Conservation (phyloP, 2,329 filamentous ascomycete species). For the Claviceps sp. region DNA sequence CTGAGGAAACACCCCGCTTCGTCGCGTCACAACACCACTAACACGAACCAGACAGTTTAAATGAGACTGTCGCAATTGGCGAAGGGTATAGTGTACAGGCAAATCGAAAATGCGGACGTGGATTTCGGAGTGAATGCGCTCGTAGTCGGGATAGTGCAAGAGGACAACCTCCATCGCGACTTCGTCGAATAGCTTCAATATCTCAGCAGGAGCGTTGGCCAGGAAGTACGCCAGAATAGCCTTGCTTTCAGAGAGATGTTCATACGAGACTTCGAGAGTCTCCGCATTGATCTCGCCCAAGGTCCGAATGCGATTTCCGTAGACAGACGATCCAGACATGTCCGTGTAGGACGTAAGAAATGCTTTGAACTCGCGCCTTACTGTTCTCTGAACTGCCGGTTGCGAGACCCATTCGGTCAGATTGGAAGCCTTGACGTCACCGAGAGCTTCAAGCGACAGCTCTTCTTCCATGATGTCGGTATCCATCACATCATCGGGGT, state of each 20-base stretch:
- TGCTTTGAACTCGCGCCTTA: constrained; percentile 92
- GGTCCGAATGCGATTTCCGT: constrained; percentile 84
- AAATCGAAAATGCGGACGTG: constrained; percentile 94
- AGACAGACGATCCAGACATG: constrained; percentile 77
- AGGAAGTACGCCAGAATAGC: constrained; percentile 92
- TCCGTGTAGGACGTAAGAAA: constrained; percentile 96
- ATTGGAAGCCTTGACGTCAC: constrained; percentile 85
- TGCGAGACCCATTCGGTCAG: constrained; percentile 92
- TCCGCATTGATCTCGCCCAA: constrained; percentile 97
- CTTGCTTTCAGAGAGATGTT: constrained; percentile 79
- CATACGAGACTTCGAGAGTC: constrained; percentile 90
- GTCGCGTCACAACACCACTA: constrained; percentile 84
- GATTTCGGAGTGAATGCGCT: constrained; percentile 93
- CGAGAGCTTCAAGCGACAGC: constrained; percentile 77
- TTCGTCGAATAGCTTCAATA: constrained; percentile 90
- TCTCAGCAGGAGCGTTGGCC: constrained; percentile 88
- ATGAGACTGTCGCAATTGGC: constrained; percentile 87
- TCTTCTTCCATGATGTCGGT: constrained; percentile 94
- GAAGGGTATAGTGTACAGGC: constrained; percentile 86
- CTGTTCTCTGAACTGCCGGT: constrained; percentile 78
- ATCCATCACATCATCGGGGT: constrained; percentile 81
- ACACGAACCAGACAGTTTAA: constrained; percentile 92
- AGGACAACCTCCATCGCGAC: constrained; percentile 94
- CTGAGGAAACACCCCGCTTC: constrained; percentile 92
- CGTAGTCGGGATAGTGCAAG: constrained; percentile 93